Conservation (phyloP, 1,139 yeast species). For the Wickerhamomyces sp. region DNA sequence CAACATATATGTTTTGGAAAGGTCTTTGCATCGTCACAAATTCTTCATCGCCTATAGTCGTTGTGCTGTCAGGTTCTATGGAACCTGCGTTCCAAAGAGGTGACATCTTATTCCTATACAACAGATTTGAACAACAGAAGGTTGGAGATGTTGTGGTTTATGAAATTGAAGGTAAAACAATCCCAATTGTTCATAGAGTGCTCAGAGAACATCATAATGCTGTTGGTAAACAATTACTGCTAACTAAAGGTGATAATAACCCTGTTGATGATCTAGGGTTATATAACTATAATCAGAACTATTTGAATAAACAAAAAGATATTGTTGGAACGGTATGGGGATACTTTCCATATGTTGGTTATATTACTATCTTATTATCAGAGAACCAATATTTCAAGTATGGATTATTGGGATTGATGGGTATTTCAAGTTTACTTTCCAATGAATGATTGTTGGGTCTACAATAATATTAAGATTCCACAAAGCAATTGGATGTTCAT, state of each 20-base stretch:
- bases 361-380: constrained; percentile 86
- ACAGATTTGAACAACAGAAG: constrained; percentile 57
- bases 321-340: constrained; percentile 89
- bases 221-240: constrained; percentile 54
- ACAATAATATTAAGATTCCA: neutral
- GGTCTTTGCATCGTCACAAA: constrained; percentile 71
- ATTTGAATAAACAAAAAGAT: constrained; percentile 71
- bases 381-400: constrained; percentile 78
- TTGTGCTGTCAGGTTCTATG: constrained; percentile 97
- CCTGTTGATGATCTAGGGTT: constrained; percentile 86
- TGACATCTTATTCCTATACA: constrained; percentile 88
- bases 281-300: constrained; percentile 72
- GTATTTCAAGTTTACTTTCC: constrained; percentile 49
- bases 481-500: neutral
- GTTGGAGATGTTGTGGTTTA: constrained; percentile 99
- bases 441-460: constrained; percentile 27
- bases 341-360: constrained; percentile 88
- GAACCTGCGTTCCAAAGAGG: constrained; percentile 99
- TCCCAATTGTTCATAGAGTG: constrained; percentile 95
- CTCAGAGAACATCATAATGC: constrained; percentile 65
- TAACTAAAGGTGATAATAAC: constrained; percentile 97
- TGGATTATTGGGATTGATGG: constrained; percentile 64
- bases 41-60: constrained; percentile 92
- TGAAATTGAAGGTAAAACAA: constrained; percentile 70
- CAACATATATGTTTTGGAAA: constrained; percentile 93